Evolutionary conservation across 1,284 basidiomycete species (phyloP), one percentile per base, ranked within the genome.

Genomic region (Microbotryum saponariae): DNA sequence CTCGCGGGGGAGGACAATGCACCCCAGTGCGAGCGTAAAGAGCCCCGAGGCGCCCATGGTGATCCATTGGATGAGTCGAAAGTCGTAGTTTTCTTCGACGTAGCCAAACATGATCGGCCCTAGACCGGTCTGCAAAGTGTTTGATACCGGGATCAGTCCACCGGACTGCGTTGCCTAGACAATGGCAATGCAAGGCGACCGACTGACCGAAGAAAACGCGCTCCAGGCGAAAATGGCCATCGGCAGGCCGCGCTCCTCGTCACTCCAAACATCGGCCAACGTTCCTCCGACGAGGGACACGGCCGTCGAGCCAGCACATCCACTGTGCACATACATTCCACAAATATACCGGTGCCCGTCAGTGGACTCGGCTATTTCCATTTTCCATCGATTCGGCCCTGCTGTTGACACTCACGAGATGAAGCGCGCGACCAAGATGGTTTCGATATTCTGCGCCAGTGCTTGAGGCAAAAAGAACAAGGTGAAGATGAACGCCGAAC

Each of bases 391-490:
- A 31, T 31, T 31, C 9, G 1, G 31, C 31, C 31, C 31, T 31
- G 7, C 8, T 0, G 37, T 18, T 18, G 37, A 12, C 37, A 42
- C 55, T 33, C 55, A 56, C 55, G 51, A 78, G 14, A 89, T 73
- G 74, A 87, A 87, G 5, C 87, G 81, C 0, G 81, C 83, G 48
- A 85, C 75, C 10, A 87, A 76, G 2, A 88, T 75, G 0, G 84
- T 85, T 58, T 80, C 75, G 48, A 87, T 82, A 70, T 87, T 85
- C n/a, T 76, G 77, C 0, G 85, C 85, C 10, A 87, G 78, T 0
- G 82, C 81, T 76, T 85, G 83, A 3, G 84, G 84, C 33, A 87
- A 76, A 65, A 82, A 80, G 63, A 85, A 81, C 2, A 86, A 64
- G 1, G 82, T 82, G 74, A 84, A 84, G 27, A 76, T 67, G 37